Evolutionary conservation across 495 filamentous ascomycete species (phyloP).

Genomic region (Saxophila tyrrhenica): DNA sequence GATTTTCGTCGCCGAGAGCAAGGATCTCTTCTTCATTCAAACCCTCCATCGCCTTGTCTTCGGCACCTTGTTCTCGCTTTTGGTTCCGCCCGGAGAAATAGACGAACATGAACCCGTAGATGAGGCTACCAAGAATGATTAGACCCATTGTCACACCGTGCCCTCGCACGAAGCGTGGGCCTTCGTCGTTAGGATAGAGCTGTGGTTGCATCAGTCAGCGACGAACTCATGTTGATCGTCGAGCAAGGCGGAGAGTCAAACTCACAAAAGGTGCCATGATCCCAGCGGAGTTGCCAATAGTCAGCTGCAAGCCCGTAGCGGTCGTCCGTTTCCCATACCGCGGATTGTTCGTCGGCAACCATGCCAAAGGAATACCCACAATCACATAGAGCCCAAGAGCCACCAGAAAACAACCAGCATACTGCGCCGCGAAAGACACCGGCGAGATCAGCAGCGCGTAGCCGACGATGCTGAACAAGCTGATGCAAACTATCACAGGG

Average conservation of each 20-base stretch:
- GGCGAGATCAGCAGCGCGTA: constrained; percentile 55
- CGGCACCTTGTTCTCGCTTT: constrained; percentile 39
- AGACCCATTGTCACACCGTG: constrained; percentile 45
- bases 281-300: constrained; percentile 54
- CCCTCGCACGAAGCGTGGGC: constrained; percentile 40
- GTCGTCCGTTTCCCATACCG: constrained; percentile 63
- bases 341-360: constrained; percentile 49
- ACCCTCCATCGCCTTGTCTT: constrained; percentile 43
- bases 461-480: constrained; percentile 49
- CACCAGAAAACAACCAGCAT: constrained; percentile 58
- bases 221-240: background rate
- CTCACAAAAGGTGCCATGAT: constrained; percentile 32
- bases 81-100: constrained; percentile 45
- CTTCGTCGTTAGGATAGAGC: constrained; percentile 32
- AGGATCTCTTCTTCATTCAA: constrained; percentile 54
- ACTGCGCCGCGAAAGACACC: constrained; percentile 50
- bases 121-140: constrained; percentile 36
- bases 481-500: constrained; percentile 47
- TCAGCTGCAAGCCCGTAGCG: constrained; percentile 58
- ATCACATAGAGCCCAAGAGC: constrained; percentile 60
- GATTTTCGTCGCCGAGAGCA: constrained; percentile 59
- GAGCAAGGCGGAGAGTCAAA: background rate
- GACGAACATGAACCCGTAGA: constrained; percentile 44
- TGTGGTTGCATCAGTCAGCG: constrained; percentile 7
- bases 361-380: constrained; percentile 59